These are phyloP conservation scores for Pseudogymnoascus destructans DNA, from an alignment of 2,329 filamentous ascomycete genomes.

Conservation along the genomic window DNA sequence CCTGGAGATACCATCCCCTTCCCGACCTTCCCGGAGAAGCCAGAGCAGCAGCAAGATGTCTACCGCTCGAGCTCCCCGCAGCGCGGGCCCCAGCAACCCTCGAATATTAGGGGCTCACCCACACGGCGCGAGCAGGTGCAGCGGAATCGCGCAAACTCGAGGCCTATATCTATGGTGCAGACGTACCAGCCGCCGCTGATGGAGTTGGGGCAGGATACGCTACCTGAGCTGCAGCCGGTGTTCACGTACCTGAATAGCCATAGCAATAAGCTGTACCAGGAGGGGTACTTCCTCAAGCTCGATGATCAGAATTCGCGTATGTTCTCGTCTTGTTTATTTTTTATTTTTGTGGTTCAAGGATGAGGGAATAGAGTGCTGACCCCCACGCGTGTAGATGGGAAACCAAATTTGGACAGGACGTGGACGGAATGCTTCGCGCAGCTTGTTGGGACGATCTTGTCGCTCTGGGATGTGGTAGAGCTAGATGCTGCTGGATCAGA, in stretches of 20 bases:
- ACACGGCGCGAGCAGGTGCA: constrained; percentile 22
- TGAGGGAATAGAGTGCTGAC: constrained; percentile 23
- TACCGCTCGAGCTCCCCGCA: neutral
- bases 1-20: constrained; percentile 9
- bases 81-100: neutral
- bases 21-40: constrained; percentile 10
- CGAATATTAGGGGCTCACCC: constrained; percentile 26
- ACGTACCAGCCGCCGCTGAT: constrained; percentile 75
- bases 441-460: constrained; percentile 86
- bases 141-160: constrained; percentile 34
- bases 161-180: constrained; percentile 76
- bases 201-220: constrained; percentile 72
- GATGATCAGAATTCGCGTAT: constrained; percentile 86
- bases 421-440: constrained; percentile 98
- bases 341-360: neutral
- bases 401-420: constrained; percentile 69
- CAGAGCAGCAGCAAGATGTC: neutral
- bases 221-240: constrained; percentile 86
- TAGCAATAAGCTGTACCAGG: constrained; percentile 90
- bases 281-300: constrained; percentile 93
- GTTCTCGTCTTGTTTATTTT: constrained; percentile 29
- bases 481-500: constrained; percentile 77
- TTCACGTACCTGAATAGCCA: constrained; percentile 92
- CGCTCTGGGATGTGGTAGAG: constrained; percentile 88
- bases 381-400: constrained; percentile 50